Evolutionary conservation across 2,329 filamentous ascomycete species (phyloP).

Genomic region (Teratosphaeria gauchensis): DNA sequence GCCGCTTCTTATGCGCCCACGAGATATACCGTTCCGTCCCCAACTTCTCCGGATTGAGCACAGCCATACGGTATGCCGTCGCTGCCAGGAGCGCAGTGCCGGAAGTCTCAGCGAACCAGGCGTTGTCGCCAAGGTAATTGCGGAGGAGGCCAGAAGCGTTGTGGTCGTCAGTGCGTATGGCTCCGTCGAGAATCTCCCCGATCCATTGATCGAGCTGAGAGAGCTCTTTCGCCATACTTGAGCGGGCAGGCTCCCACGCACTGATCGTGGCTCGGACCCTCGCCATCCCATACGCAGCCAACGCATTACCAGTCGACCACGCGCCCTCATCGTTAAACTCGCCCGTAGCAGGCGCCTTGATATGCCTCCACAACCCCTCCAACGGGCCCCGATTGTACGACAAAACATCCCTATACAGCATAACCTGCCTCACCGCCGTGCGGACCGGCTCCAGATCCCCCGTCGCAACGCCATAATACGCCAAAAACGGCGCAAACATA

Average conservation of each 20-base stretch:
- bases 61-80: conserved; percentile 37
- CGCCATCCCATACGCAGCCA: conserved; percentile 39
- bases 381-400: conserved; percentile 13
- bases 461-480: conserved; percentile 34
- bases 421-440: conserved; percentile 33
- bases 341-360: conserved; percentile 25
- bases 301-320: conserved; percentile 42
- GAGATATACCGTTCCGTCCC: conserved; percentile 23
- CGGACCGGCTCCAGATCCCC: conserved; percentile 24
- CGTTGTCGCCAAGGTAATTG: conserved; percentile 38
- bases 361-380: conserved; percentile 37
- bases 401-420: conserved; percentile 34
- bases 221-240: conserved; percentile 13
- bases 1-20: conserved; percentile 36
- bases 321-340: conserved; percentile 28
- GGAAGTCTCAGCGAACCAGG: conserved; percentile 40
- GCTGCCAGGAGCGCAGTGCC: conserved; percentile 39
- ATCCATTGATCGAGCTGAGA: conserved; percentile 25
- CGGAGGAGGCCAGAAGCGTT: conserved; percentile 30
- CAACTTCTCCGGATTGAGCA: conserved; percentile 31
- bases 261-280: conserved; percentile 37
- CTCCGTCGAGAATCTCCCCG: conserved; percentile 29
- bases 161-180: conserved; percentile 26
- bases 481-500: conserved; percentile 43
- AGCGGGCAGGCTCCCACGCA: conserved; percentile 21